A percentile compares a stretch with the other conserved stretches of the same genome.
phyloP scores from a whole-genome alignment of 2,329 filamentous ascomycete species.

The Cryphonectria naterciae region DNA sequence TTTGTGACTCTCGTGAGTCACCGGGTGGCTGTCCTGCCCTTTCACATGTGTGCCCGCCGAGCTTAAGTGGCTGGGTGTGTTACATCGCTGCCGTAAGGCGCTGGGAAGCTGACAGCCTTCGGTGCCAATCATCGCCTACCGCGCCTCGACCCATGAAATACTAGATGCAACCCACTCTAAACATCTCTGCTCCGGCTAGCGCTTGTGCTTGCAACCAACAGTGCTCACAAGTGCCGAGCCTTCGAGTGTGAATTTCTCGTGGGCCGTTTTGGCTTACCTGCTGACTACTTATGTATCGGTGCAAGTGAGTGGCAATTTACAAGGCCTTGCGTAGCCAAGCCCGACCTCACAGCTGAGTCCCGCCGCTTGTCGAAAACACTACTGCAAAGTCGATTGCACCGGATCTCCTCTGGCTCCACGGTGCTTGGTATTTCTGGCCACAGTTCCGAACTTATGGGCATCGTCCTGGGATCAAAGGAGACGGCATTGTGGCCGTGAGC shows the following conservation, averaged over 20 bases:
- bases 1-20: not conserved
- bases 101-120: not conserved
- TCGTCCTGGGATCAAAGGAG: no score
- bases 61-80: constrained; percentile 8
- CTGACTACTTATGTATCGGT: not conserved
- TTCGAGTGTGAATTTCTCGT: not conserved
- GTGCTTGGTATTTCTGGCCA: no score
- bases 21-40: not conserved
- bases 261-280: not conserved
- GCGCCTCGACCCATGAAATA: constrained; percentile 8
- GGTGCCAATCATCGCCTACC: constrained; percentile 7
- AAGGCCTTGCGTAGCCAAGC: not conserved
- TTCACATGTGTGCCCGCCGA: constrained; percentile 12
- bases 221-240: not conserved
- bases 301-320: not conserved
- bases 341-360: not conserved
- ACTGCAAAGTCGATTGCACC: not conserved
- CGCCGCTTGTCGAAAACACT: not conserved
- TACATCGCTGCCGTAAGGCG: constrained; percentile 11
- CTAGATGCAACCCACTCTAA: not conserved
- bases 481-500: no score
- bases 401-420: not conserved
- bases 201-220: constrained; percentile 4
- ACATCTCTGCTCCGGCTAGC: not conserved
- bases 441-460: no score